phyloP scores from a whole-genome alignment of 1,284 basidiomycete genomes.

The Tylopilus sp. region DNA sequence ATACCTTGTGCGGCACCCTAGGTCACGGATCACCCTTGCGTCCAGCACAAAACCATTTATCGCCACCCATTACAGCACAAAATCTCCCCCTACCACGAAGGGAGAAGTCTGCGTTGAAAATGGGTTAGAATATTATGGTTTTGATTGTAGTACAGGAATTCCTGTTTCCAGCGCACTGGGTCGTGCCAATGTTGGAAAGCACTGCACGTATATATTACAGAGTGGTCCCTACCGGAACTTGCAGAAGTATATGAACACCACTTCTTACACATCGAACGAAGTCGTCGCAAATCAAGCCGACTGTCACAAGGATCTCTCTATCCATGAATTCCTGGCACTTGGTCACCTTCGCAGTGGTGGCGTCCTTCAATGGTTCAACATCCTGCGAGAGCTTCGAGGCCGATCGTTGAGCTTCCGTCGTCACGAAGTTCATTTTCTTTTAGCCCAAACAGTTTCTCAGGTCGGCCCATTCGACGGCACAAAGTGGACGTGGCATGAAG shows the following conservation, averaged over 20 bases:
- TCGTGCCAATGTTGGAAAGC: slow-evolving; percentile 22
- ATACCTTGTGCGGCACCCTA: slow-evolving; percentile 10
- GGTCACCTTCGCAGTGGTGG: slow-evolving; percentile 55
- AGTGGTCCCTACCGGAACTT: slow-evolving; percentile 46
- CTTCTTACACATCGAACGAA: slow-evolving; percentile 53
- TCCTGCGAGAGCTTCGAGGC: slow-evolving; percentile 53
- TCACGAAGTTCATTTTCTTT: slow-evolving; percentile 52
- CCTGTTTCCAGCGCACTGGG: slow-evolving; percentile 23
- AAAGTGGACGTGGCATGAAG: slow-evolving; percentile 45
- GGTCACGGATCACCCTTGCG: slow-evolving; percentile 46
- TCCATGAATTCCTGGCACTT: slow-evolving; percentile 58
- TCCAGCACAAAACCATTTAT: slow-evolving; percentile 51
- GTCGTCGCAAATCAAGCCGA: slow-evolving; percentile 52
- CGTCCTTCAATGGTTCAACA: slow-evolving; percentile 61
- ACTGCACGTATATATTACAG: slow-evolving; percentile 45
- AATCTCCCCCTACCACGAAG: slow-evolving; percentile 36
- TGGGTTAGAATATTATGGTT: slow-evolving; percentile 36
- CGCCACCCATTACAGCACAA: slow-evolving; percentile 43
- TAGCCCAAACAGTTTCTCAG: slow-evolving; percentile 55
- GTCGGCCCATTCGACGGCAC: slow-evolving; percentile 42
- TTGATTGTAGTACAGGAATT: slow-evolving; percentile 10
- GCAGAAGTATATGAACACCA: slow-evolving; percentile 46
- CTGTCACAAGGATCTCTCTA: slow-evolving; percentile 47
- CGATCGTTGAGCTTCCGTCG: slow-evolving; percentile 48
- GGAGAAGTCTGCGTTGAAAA: slow-evolving; percentile 43